Conservation (phyloP, 768 basidiomycete species). For the Phanerochaete sordida region DNA sequence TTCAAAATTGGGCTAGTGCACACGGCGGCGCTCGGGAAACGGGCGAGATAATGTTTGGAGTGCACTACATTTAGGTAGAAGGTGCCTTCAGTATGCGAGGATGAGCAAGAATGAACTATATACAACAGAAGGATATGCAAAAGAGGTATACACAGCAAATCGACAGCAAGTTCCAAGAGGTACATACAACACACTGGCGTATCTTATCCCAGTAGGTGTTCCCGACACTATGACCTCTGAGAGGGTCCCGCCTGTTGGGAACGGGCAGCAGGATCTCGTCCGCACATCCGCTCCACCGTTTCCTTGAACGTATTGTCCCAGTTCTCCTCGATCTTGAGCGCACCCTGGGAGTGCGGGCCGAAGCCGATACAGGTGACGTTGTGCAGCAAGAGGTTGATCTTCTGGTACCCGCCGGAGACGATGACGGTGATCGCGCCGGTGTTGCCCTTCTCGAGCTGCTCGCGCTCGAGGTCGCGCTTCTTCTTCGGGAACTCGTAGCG, state of each 20-base stretch:
- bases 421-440: conserved; percentile 11
- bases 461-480: conserved; percentile 7
- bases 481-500: neutral
- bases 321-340: conserved; percentile 9
- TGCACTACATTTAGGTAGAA: too few relatives aligned
- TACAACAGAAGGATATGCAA: neutral
- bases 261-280: neutral
- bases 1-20: too few relatives aligned
- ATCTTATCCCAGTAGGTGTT: neutral
- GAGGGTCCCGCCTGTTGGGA: neutral
- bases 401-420: neutral
- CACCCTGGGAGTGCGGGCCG: conserved; percentile 8
- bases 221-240: neutral
- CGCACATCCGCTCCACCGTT: conserved; percentile 15
- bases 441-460: conserved; percentile 9
- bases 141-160: neutral
- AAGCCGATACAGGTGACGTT: conserved; percentile 14
- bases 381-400: neutral
- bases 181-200: neutral
- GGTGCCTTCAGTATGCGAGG: neutral
- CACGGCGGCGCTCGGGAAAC: too few relatives aligned
- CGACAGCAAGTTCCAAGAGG: neutral
- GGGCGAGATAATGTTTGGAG: too few relatives aligned
- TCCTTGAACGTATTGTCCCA: conserved; percentile 14
- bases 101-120: neutral